Evolutionary conservation across 805 yeast genomes (phyloP), one percentile per base, ranked within the genome.

Genomic region (Teunomyces kruisii): DNA sequence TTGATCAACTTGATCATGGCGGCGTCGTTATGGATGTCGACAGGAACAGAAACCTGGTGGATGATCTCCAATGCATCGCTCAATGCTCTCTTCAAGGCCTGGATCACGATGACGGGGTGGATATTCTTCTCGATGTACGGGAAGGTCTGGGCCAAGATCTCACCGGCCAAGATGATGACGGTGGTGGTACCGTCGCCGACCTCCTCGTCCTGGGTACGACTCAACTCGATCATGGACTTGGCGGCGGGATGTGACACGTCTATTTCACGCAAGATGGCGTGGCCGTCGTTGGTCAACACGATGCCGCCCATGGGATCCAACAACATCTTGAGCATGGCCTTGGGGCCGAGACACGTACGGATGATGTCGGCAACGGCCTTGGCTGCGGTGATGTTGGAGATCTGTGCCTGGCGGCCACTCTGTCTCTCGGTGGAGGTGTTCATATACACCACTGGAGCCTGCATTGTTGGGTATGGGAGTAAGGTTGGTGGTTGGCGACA

Each of bases 201-300:
- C 71, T 92, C 99, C 71, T 92, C 99, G 64, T 92, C 99, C 72
- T 92, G 97, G 6, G 99, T 91, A 71, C 99, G 81, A 58, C 94
- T 83, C 54, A 94, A 79, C 70, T 94, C 99, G 61, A 94, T 87
- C 98, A 94, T 94, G 27, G 96, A 86, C 70, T 94, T 94, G 39
- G 99, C 99, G 4, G 99, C 99, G 9, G 99, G 99, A 65, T 94
- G 99, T 3, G 97, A 90, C 45, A 87, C 96, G 63, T 92, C 98
- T 55, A 94, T 94, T 65, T 94, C 99, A 62, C 99, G 81, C 56
- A 94, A 75, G 55, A 94, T 94, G 13, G 99, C 99, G 68, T 94
- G 99, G 10, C 99, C 99, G 66, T 94, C 99, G 68, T 94, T 94
- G 46, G 99, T 94, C 52, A 94, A 76, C 12, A 92, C 97, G 54